Evolutionary conservation across 345 rosid species (phyloP).

Genomic region (Capsella bursapastoris): DNA sequence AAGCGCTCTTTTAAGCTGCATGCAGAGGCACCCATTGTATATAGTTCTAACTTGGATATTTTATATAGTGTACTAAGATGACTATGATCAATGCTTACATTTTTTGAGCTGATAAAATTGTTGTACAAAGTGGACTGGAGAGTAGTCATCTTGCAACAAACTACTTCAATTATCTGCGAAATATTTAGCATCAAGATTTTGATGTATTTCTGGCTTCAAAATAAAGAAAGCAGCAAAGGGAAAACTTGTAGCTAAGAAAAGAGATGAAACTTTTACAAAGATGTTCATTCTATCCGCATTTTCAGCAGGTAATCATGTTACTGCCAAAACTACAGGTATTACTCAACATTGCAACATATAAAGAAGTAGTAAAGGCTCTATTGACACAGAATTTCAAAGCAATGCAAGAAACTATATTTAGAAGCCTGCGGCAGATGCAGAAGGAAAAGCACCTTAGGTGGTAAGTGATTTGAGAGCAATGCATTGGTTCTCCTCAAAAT

Average conservation of each 20-base stretch:
- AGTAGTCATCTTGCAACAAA: slow-evolving; percentile 95
- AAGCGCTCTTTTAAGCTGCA: slow-evolving; percentile 84
- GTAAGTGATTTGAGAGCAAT: slow-evolving; percentile 92
- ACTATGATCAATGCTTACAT: slow-evolving; percentile 56
- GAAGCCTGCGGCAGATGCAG: slow-evolving; percentile 15
- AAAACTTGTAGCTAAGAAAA: slow-evolving; percentile 29
- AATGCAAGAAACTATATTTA: slow-evolving; percentile 15
- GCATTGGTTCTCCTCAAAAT: slow-evolving; percentile 95
- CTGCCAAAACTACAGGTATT: slow-evolving; percentile 8
- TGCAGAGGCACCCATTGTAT: slow-evolving; percentile 33
- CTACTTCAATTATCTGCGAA: slow-evolving; percentile 93
- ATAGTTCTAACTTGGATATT: slow-evolving; percentile 12
- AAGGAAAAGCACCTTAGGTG: slow-evolving; percentile 79
- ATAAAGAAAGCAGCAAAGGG: slow-evolving; percentile 15
- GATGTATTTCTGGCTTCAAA: slow-evolving; percentile 23
- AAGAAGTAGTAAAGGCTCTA: slow-evolving; percentile 19
- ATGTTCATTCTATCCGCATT: slow-evolving; percentile 8
- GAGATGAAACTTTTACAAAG: slow-evolving; percentile 17
- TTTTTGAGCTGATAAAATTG: slow-evolving; percentile 96
- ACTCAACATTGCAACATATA: slow-evolving; percentile 15
- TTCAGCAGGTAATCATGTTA: slow-evolving; percentile 16
- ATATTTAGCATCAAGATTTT: slow-evolving; percentile 42
- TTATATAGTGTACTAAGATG: slow-evolving; percentile 22
- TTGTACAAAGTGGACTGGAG: slow-evolving; percentile 86
- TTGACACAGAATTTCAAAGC: not conserved